Base-by-base conservation (phyloP, 1,284 basidiomycete genomes). In the Cryptococcus sp. region DNA sequence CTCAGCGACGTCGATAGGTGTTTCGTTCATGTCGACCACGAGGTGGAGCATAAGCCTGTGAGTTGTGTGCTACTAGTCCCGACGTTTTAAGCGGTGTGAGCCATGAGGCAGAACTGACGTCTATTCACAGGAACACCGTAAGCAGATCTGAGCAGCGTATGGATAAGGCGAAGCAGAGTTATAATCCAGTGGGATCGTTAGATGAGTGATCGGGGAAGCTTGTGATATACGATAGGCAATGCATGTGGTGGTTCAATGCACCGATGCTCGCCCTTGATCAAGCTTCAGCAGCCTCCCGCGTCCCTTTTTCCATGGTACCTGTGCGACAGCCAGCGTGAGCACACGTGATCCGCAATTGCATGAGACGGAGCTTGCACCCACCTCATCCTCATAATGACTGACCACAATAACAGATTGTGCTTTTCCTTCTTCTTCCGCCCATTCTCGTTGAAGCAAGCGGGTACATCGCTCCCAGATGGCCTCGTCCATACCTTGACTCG, bases 11-110 rank as follows among this genome's bases (percentile, higher is more conserved):
- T 98, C 53, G 93, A 92, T 66, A 82, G 93, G 49, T 91, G 90
- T 41, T 93, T 93, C 74, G 93, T 96, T 17, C 93, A 96, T 72
- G 90, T 95, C 54, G 93, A 96, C 78, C 89, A 96, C 70, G 93
- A 96, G 80, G 88, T 89, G 5, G 87, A 86, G 13, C 93, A 96
- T 53, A 74, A 76, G 57, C 78, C 78, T 13, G 76, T 76, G 51
- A 69, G 76, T 72, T 2, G 15, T 35, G 4, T n/a, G 0, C 22
- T 41, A 17, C 31, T 19, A 47, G 3, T 17, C 19, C 22, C 41
- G 20, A 16, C 10, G 25, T 11, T 7, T 25, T 25, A 6, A 25
- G 2, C 5, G 42, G 5, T 45, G 6, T 35, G 19, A 20, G 22
- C 22, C 20, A 17, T 53, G 15, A 20, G 19, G 50, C 39, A 22